Evolutionary conservation across 257 asterid genomes (phyloP).

Genomic region (Lithospermum erythrorhizon): DNA sequence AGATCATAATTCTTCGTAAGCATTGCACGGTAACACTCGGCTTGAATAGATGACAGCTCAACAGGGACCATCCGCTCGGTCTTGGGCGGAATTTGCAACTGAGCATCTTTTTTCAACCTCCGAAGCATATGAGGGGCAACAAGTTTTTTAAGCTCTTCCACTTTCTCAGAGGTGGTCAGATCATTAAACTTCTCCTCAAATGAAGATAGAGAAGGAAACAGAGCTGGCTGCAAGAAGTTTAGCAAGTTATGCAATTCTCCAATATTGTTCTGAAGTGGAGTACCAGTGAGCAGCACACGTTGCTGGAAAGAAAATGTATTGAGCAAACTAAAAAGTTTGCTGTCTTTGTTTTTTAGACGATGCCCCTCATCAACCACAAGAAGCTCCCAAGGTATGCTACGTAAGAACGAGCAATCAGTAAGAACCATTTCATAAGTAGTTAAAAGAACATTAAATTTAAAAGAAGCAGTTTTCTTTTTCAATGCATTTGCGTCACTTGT

Average conservation of each 20-base stretch:
- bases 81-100: constrained; percentile 97
- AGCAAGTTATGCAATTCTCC: constrained; percentile 97
- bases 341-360: constrained; percentile 77
- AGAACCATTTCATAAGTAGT: constrained; percentile 97
- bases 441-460: constrained; percentile 80
- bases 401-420: constrained; percentile 70
- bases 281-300: constrained; percentile 86
- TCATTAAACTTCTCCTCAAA: constrained; percentile 91
- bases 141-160: constrained; percentile 93
- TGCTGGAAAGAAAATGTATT: constrained; percentile 89
- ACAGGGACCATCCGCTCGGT: constrained; percentile 96
- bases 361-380: constrained; percentile 99
- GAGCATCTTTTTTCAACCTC: constrained; percentile 90
- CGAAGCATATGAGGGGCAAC: constrained; percentile 99
- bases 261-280: constrained; percentile 96
- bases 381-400: constrained; percentile 98
- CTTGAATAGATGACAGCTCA: constrained; percentile 90
- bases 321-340: constrained; percentile 83
- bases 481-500: constrained; percentile 34
- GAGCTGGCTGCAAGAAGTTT: constrained; percentile 78
- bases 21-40: constrained; percentile 99
- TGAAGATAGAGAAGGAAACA: constrained; percentile 83
- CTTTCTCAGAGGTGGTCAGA: constrained; percentile 86
- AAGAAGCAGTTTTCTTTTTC: constrained; percentile 45
- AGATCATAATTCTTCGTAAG: constrained; percentile 94